Percentiles rank a stretch among this genome's conserved stretches.
Evolutionary conservation across 2,329 filamentous ascomycete species (phyloP).

Genomic region (Sarocladium kiliense): DNA sequence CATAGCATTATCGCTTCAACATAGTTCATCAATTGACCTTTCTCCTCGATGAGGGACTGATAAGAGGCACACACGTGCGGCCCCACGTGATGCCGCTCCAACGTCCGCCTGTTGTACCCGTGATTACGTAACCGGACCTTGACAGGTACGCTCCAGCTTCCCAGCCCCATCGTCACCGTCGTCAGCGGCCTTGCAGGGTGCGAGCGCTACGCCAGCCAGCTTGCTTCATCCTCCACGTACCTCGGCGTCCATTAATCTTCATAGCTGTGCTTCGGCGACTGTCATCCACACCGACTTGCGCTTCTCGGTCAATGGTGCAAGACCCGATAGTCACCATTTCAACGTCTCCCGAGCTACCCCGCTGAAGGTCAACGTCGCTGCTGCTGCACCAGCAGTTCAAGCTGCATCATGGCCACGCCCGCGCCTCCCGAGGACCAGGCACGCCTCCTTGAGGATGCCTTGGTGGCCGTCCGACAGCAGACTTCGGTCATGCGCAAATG

Average conservation of each 20-base stretch:
- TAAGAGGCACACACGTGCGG: neutral
- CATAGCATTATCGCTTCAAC: no score
- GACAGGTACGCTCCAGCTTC: neutral
- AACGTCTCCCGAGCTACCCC: conserved; percentile 24
- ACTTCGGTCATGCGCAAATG: conserved; percentile 96
- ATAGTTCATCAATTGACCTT: no score
- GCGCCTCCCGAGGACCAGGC: conserved; percentile 74
- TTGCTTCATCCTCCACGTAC: conserved; percentile 2
- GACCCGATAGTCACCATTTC: neutral
- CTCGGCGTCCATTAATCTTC: neutral
- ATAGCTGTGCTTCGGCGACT: neutral
- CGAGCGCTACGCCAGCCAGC: conserved; percentile 3
- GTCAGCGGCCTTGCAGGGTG: conserved; percentile 4
- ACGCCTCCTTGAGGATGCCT: conserved; percentile 92
- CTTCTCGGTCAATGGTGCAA: neutral
- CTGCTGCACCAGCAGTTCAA: neutral
- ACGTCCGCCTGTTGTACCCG: neutral
- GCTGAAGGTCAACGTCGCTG: conserved; percentile 13
- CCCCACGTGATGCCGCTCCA: conserved; percentile 1
- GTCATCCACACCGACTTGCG: neutral
- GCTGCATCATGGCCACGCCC: conserved; percentile 42
- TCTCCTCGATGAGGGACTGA: no score
- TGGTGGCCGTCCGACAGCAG: conserved; percentile 95
- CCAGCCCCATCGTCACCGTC: conserved; percentile 10
- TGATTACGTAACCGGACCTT: conserved; percentile 3